phyloP scores from a whole-genome alignment of 495 filamentous ascomycete species.

The Corynascus novoguineensis region DNA sequence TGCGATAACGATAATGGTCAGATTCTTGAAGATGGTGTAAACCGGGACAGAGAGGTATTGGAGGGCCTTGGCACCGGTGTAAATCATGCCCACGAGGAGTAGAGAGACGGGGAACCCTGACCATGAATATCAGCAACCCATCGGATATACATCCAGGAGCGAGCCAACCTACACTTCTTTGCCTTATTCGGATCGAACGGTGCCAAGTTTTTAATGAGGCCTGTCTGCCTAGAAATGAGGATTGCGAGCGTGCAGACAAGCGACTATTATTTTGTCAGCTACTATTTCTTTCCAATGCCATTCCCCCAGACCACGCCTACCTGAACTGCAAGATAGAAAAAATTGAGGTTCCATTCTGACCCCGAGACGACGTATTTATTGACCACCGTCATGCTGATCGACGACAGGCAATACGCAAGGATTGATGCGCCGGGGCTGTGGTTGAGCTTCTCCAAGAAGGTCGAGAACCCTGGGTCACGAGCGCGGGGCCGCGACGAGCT shows the following conservation, averaged over 20 bases:
- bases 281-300: not conserved
- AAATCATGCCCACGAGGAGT: slow-evolving; percentile 98
- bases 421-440: slow-evolving; percentile 77
- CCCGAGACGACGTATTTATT: slow-evolving; percentile 98
- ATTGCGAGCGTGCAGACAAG: slow-evolving; percentile 89
- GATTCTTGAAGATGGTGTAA: slow-evolving; percentile 99
- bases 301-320: slow-evolving; percentile 42
- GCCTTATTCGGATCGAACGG: slow-evolving; percentile 87
- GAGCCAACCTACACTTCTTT: slow-evolving; percentile 66
- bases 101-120: slow-evolving; percentile 96
- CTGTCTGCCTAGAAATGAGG: slow-evolving; percentile 70
- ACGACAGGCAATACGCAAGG: slow-evolving; percentile 85
- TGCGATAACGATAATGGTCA: slow-evolving; percentile 97
- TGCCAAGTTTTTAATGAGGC: slow-evolving; percentile 79
- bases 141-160: not conserved
- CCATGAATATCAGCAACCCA: slow-evolving; percentile 22
- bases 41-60: slow-evolving; percentile 96
- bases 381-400: slow-evolving; percentile 97
- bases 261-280: slow-evolving; percentile 53
- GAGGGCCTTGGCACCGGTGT: slow-evolving; percentile 92
- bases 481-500: slow-evolving; percentile 38
- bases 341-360: slow-evolving; percentile 88
- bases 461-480: slow-evolving; percentile 33
- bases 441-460: slow-evolving; percentile 44
- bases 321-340: slow-evolving; percentile 88